A percentile compares a stretch with the other conserved stretches of the same genome.
Conservation (phyloP, 2,329 filamentous ascomycete genomes). For the Erysiphe neolycopersici region DNA sequence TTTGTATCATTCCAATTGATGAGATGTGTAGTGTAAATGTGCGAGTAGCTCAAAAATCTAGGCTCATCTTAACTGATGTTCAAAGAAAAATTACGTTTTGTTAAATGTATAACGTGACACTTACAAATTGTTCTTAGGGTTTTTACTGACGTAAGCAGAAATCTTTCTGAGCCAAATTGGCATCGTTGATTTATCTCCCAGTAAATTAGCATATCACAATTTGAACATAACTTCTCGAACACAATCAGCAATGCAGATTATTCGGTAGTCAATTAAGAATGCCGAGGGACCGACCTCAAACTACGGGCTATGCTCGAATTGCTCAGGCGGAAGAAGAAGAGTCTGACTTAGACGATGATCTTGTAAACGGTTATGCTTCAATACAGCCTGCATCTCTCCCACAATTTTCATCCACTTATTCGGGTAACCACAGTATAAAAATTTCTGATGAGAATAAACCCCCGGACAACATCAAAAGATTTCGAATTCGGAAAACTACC, state of each 20-base stretch:
- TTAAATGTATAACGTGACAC: too few relatives aligned
- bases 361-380: constrained; percentile 25
- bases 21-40: too few relatives aligned
- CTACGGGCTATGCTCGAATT: constrained; percentile 63
- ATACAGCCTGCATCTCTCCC: constrained; percentile 27
- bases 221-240: neutral
- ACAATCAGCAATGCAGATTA: neutral
- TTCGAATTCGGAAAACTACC: constrained; percentile 21
- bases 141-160: too few relatives aligned
- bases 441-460: constrained; percentile 18
- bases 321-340: constrained; percentile 56
- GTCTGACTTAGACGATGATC: constrained; percentile 34
- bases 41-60: too few relatives aligned
- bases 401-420: constrained; percentile 35
- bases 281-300: constrained; percentile 24
- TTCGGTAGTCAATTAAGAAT: constrained; percentile 3
- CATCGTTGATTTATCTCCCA: too few relatives aligned
- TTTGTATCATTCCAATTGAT: too few relatives aligned
- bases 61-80: too few relatives aligned
- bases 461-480: constrained; percentile 18
- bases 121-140: too few relatives aligned
- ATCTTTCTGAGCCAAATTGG: too few relatives aligned
- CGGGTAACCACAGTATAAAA: constrained; percentile 32
- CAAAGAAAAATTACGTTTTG: too few relatives aligned
- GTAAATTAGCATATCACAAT: too few relatives aligned